Conservation (phyloP, 129 eudicot species). For the Flaveria robusta region DNA sequence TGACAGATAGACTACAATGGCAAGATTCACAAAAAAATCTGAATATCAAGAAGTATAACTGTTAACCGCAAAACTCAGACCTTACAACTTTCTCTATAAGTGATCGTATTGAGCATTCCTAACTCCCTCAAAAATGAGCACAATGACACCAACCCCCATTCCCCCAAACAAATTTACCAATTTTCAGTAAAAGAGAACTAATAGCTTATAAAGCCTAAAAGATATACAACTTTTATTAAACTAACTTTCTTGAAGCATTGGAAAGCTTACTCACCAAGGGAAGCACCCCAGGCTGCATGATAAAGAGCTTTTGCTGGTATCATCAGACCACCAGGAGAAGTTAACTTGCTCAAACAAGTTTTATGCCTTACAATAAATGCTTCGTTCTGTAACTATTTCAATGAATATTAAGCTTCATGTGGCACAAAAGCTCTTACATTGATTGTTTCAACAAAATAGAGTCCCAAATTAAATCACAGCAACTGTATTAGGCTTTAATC, state of each 20-base stretch:
- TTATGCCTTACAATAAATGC: not conserved
- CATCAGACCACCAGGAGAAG: constrained; percentile 4
- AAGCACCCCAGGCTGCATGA: constrained; percentile 25
- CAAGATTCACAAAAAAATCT: not conserved
- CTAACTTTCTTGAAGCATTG: not conserved
- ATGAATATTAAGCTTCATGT: not conserved
- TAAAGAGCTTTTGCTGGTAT: constrained; percentile 2
- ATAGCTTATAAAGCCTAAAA: not conserved
- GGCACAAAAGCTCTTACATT: constrained; percentile 21
- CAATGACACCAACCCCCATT: not conserved
- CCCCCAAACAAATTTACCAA: not conserved
- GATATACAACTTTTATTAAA: not conserved
- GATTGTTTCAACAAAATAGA: constrained; percentile 16
- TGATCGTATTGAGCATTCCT: not conserved
- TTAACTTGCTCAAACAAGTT: constrained; percentile 14
- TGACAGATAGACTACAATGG: constrained; percentile 9
- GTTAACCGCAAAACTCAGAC: not conserved
- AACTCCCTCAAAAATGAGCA: not conserved
- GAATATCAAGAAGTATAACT: not conserved
- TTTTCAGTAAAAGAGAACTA: not conserved
- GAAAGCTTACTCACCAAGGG: constrained; percentile 10
- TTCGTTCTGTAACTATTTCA: not conserved
- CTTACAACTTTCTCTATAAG: not conserved
- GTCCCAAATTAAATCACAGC: constrained; percentile 9
- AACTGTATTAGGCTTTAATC: constrained; percentile 44